Base-by-base conservation (phyloP, 768 basidiomycete genomes). In the Russula sp. region DNA sequence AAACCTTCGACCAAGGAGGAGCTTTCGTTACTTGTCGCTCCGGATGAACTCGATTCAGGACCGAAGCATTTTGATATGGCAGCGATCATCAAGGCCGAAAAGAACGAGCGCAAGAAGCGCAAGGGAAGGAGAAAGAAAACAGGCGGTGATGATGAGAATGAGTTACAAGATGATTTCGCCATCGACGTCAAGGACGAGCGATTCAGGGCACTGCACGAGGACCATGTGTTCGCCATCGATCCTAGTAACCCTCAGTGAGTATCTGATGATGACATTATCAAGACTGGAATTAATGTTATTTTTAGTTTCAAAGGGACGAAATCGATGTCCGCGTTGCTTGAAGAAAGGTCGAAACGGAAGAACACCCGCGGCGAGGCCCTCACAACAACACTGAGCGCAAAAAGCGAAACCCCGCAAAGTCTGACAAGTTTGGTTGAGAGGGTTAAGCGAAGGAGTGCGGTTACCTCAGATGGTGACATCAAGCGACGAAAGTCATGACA, bases 211-310 rank as follows among this genome's bases (percentile, higher is more conserved):
- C 72, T 98, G 50, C 90, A 94, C 70, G 92, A 97, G 69, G 89
- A 98, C 71, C 86, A 92, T 70, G 83, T 87, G 36, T 98, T 92
- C 68, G 95, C 96, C 0, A 94, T 99, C 68, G 97, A 99, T 75
- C 96, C 97, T 22, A 90, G 85, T 59, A 91, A 98, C 76, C 94
- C 96, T 73, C 91, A 87, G 96, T 97, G 72, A 68, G 94, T 81
- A 14, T 1, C 28, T 5, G 34, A n/a, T 36, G 24, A 26, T 28
- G 53, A 55, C 34, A 16, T 14, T 18, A 56, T 16, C 26, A 11
- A 14, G n/a, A 22, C 61, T 11, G 22, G 22, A 2, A 36, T 3
- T 62, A 40, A 63, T 62, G 62, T 59, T 68, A 24, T 67, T 63
- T 58, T 26, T 30, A 98, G 94, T 61, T 98, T 90, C 79, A 93